These are phyloP conservation scores for Phytophthora agathidicida DNA, from an alignment of 352 stramenopile genomes.

Conservation along the genomic window DNA sequence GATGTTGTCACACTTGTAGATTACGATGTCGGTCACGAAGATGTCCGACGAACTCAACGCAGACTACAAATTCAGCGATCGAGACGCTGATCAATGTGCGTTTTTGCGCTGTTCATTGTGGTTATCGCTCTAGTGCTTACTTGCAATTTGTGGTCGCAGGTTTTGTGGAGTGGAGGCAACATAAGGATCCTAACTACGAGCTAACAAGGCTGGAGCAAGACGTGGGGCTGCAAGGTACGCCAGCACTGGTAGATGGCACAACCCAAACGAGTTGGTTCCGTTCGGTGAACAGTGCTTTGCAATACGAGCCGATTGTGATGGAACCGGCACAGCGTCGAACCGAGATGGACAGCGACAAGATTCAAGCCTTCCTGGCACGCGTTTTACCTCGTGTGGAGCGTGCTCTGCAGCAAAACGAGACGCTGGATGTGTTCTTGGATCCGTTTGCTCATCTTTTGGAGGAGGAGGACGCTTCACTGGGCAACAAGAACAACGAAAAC, in stretches of 20 bases:
- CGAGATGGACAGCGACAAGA: conserved; percentile 73
- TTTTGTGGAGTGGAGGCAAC: conserved; percentile 87
- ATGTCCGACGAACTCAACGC: conserved; percentile 85
- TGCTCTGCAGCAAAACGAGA: conserved; percentile 86
- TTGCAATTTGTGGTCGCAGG: conserved; percentile 28
- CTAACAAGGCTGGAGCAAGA: conserved; percentile 80
- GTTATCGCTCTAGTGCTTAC: background rate
- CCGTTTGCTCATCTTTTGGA: conserved; percentile 76
- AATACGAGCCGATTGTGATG: conserved; percentile 82
- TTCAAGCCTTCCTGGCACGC: conserved; percentile 70
- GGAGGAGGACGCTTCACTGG: conserved; percentile 58
- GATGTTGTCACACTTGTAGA: conserved; percentile 32
- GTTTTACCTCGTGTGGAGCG: conserved; percentile 76
- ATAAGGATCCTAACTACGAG: conserved; percentile 87
- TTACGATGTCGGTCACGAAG: conserved; percentile 79
- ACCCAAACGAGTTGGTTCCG: conserved; percentile 89
- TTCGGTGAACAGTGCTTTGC: conserved; percentile 79
- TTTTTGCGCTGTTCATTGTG: conserved; percentile 61
- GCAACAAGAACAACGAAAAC: conserved; percentile 87
- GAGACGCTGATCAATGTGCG: conserved; percentile 77
- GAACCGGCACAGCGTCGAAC: conserved; percentile 32
- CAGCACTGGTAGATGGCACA: conserved; percentile 64
- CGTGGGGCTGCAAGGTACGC: conserved; percentile 75
- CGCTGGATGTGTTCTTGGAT: conserved; percentile 85
- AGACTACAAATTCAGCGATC: conserved; percentile 87